These are phyloP conservation scores for Henckelia pumila DNA, from an alignment of 257 asterid species.

Conservation along the genomic window DNA sequence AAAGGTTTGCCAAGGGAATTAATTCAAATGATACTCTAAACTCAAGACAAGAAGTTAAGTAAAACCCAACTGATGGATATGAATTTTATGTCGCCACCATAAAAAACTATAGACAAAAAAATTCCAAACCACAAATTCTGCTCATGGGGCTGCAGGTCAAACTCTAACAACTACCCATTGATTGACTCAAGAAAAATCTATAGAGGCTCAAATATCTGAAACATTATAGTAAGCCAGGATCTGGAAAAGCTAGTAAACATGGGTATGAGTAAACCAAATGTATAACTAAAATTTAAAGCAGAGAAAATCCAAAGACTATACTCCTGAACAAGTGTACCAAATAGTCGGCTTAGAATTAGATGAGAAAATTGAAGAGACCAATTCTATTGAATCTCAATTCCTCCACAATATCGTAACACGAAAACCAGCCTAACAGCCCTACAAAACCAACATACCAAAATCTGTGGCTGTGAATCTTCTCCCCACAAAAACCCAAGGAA, in stretches of 20 bases:
- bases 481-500: not conserved
- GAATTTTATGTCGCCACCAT: too few species aligned
- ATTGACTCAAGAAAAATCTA: not conserved
- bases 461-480: not conserved
- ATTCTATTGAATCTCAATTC: not conserved
- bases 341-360: not conserved
- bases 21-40: not conserved
- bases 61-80: too few species aligned
- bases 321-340: not conserved
- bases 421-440: not conserved
- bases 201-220: not conserved
- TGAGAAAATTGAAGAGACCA: not conserved
- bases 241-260: not conserved
- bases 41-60: too few species aligned
- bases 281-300: not conserved
- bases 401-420: not conserved
- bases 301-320: not conserved
- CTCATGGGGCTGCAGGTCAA: not conserved
- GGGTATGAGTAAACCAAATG: not conserved
- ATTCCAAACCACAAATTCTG: too few species aligned
- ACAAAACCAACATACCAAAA: not conserved
- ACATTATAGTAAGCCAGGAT: not conserved
- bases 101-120: too few species aligned
- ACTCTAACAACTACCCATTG: not conserved
- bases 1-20: not conserved